Base-by-base conservation (phyloP, 2,329 filamentous ascomycete genomes). In the Phialophora expanda region DNA sequence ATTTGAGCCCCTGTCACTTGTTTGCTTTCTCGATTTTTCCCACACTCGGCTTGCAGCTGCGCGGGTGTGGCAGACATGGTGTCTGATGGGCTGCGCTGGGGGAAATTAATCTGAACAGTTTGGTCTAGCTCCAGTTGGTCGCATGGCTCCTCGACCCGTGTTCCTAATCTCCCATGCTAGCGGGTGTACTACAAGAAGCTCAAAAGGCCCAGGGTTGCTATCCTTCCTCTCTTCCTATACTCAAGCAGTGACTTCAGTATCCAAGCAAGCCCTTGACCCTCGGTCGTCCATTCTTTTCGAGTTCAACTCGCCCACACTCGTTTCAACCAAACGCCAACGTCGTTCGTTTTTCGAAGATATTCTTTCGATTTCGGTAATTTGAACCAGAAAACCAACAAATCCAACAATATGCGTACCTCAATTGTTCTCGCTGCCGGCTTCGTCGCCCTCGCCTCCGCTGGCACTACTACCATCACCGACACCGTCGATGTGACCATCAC, bases 401-500 rank as follows among this genome's bases (percentile, higher is more conserved):
- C 53, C 62, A 60, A 24, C 64, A 71, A 72, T 60, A 72, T 72
- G 71, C 71, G 71, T 70, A 73, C 76, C 46, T 73, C 77, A 7
- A 62, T 72, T 17, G 75, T 75, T n/a, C 74, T 77, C 5, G 44
- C 76, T 7, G 69, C 74, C 8, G 78, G 78, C 2, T 74, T 81
- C 12, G 68, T 78, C 62, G 74, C 77, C 1, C 71, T 78, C 66
- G 70, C 65, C 28, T 66, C 64, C 38, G 70, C 71, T 34, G 46
- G 50, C 22, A 69, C 64, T 48, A 56, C 54, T 63, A 82, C 85
- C 74, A 79, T 87, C 79, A 86, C 85, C 83, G 78, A 80, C 75
- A 87, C 84, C 71, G 81, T 86, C 75, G 81, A 83, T 75, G 80
- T 85, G 72, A 89, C 86, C 78, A 80, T 89, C 83, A 88, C 85